Base-by-base conservation (phyloP, 441 rosid species). In the Eutrema salsugineum region DNA sequence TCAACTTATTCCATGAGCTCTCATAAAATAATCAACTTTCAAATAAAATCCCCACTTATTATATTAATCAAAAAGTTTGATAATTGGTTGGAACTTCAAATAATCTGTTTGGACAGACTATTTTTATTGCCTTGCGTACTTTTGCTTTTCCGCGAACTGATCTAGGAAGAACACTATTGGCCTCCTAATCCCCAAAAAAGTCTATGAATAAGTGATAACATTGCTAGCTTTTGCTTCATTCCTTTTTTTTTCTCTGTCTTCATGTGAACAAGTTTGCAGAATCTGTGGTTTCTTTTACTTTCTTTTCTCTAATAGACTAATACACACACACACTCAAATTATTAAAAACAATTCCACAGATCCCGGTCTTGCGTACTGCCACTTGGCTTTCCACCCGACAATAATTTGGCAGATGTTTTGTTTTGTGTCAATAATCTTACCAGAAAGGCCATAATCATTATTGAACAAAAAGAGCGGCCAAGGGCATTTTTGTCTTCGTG, bases 401-500 rank as follows among this genome's bases (percentile, higher is more conserved):
- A 60, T 33, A 73, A 47, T 70, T 72, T 81, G 86, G 85, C 84
- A 81, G 69, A 83, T 82, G 85, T 60, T 55, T 30, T 71, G 73
- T 70, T 67, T 68, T 38, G 48, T 68, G 70, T 68, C 20, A 55
- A 28, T 30, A 24, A 68, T 42, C 40, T 44, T 44, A 11, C 59
- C 59, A 51, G 6, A 64, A 63, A 65, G 70, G 28, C 6, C 61
- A 40, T 35, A 49, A 42, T 57, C 71, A 77, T 57, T 63, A 28
- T 58, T 22, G 11, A 63, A 50, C 63, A 22, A 57, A 57, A 46
- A 46, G 56, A 54, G 32, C 16, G 6, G 1, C 4, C 5, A 7
- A 53, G 86, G 83, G 19, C 30, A 22, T 53, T 73, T 33, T n/a
- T 27, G 88, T 78, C 82, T 60, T 83, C 64, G 56, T 16, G 19